Percentiles rank a stretch among this genome's conserved stretches.
Conservation (phyloP, 2,329 filamentous ascomycete species). For the Fusarium solani-melongenae region DNA sequence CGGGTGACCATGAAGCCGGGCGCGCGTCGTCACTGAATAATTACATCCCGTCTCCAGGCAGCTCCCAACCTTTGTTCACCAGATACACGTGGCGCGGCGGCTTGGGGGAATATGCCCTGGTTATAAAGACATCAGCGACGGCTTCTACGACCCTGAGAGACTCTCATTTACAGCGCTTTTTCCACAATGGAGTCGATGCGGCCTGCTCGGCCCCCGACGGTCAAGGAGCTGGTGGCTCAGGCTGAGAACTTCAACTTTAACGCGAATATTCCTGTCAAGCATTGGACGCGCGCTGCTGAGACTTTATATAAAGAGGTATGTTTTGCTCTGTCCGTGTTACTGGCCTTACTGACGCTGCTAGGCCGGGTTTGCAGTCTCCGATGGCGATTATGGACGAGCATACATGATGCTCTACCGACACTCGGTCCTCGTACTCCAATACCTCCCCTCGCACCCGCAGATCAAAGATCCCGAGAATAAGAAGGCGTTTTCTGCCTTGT, state of each 20-base stretch:
- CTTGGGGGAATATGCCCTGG: constrained; percentile 22
- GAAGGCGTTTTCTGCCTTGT: constrained; percentile 66
- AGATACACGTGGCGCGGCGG: constrained; percentile 16
- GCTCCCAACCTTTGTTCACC: constrained; percentile 13
- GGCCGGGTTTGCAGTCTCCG: constrained; percentile 86
- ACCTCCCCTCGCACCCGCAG: constrained; percentile 81
- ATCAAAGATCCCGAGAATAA: constrained; percentile 73
- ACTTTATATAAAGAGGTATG: constrained; percentile 83
- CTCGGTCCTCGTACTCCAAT: constrained; percentile 82
- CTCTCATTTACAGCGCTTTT: constrained; percentile 1
- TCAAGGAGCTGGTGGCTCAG: constrained; percentile 80
- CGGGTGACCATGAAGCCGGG: not conserved
- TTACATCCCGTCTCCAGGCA: constrained; percentile 32
- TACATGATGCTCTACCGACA: constrained; percentile 94
- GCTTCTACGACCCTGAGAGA: constrained; percentile 20
- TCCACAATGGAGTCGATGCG: constrained; percentile 48
- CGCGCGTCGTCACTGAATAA: constrained; percentile 36
- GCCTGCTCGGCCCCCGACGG: constrained; percentile 68
- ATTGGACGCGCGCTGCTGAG: constrained; percentile 84
- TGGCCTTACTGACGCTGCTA: constrained; percentile 52
- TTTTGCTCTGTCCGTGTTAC: too few relatives aligned
- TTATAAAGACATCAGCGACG: constrained; percentile 18
- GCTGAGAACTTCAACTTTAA: constrained; percentile 88
- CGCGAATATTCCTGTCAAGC: constrained; percentile 77
- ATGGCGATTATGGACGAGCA: constrained; percentile 87